phyloP scores from a whole-genome alignment of 768 basidiomycete genomes.

The Wakefieldia striispora region DNA sequence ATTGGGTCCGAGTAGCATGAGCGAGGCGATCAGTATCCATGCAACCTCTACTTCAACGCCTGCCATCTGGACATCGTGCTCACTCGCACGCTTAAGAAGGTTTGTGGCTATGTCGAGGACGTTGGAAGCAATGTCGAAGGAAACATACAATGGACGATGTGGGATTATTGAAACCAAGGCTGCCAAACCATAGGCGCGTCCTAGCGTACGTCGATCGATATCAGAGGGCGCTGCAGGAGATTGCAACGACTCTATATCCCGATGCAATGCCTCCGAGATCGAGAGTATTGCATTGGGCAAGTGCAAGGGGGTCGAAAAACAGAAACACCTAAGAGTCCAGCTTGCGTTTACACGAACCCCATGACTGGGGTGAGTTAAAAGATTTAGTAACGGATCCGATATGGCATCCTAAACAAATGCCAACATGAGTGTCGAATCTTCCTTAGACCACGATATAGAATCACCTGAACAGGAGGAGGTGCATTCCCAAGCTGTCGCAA shows the following conservation, averaged over 20 bases:
- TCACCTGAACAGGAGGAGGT: conserved; percentile 81
- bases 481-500: conserved; percentile 90
- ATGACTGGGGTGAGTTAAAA: conserved; percentile 85
- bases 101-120: conserved; percentile 89
- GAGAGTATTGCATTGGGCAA: conserved; percentile 76
- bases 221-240: conserved; percentile 74
- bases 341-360: conserved; percentile 83
- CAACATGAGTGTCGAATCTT: background rate
- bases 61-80: conserved; percentile 83
- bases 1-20: conserved; percentile 91
- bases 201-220: conserved; percentile 67
- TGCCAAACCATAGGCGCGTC: conserved; percentile 88
- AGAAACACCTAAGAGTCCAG: conserved; percentile 89
- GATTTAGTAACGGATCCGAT: conserved; percentile 77
- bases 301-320: conserved; percentile 82
- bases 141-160: conserved; percentile 87
- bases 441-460: conserved; percentile 3
- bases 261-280: conserved; percentile 78
- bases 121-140: conserved; percentile 88
- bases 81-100: conserved; percentile 85
- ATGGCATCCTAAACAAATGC: conserved; percentile 64
- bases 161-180: conserved; percentile 85
- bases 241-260: conserved; percentile 72
- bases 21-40: conserved; percentile 86
- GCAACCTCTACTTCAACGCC: conserved; percentile 88